phyloP scores from a whole-genome alignment of 1,139 yeast genomes.

The Yamadazyma oceani region DNA sequence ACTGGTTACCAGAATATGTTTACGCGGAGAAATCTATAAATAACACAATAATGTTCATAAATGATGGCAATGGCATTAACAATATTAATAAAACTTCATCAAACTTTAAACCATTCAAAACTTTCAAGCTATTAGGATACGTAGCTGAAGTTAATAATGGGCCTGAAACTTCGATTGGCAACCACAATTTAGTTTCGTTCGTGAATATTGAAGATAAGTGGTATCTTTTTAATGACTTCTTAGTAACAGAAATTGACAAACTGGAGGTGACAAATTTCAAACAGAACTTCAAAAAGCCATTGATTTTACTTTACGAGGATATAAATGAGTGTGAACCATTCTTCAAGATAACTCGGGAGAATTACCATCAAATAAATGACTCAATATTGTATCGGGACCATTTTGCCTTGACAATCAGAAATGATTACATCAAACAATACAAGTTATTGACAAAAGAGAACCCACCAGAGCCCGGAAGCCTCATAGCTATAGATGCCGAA shows the following conservation, averaged over 20 bases:
- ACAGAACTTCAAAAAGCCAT: slow-evolving; percentile 82
- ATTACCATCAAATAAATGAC: slow-evolving; percentile 47
- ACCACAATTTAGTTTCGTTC: slow-evolving; percentile 60
- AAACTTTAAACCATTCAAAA: slow-evolving; percentile 24
- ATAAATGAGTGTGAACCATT: slow-evolving; percentile 26
- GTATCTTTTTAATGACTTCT: slow-evolving; percentile 88
- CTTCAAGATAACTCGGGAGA: slow-evolving; percentile 8
- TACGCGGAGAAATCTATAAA: slow-evolving; percentile 7
- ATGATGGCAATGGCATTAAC: slow-evolving; percentile 6
- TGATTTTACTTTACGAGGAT: slow-evolving; percentile 66
- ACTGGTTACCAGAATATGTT: slow-evolving; percentile 48
- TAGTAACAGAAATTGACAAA: slow-evolving; percentile 76
- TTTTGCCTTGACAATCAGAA: slow-evolving; percentile 70
- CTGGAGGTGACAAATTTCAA: slow-evolving; percentile 71
- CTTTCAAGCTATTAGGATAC: slow-evolving; percentile 64
- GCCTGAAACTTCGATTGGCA: slow-evolving; percentile 45
- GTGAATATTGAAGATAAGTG: slow-evolving; percentile 60
- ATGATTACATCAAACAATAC: slow-evolving; percentile 60
- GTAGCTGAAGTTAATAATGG: slow-evolving; percentile 68
- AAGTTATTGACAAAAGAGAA: slow-evolving; percentile 62
- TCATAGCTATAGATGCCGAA: slow-evolving; percentile 96
- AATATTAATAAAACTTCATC: slow-evolving; percentile 1
- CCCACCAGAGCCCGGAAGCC: slow-evolving; percentile 71
- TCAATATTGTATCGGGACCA: slow-evolving; percentile 72
- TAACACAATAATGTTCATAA: slow-evolving; percentile 24